Percentiles rank a stretch among this genome's conserved stretches.
Evolutionary conservation across 2,329 filamentous ascomycete species (phyloP).

Genomic region (Fusarium oxysporum): DNA sequence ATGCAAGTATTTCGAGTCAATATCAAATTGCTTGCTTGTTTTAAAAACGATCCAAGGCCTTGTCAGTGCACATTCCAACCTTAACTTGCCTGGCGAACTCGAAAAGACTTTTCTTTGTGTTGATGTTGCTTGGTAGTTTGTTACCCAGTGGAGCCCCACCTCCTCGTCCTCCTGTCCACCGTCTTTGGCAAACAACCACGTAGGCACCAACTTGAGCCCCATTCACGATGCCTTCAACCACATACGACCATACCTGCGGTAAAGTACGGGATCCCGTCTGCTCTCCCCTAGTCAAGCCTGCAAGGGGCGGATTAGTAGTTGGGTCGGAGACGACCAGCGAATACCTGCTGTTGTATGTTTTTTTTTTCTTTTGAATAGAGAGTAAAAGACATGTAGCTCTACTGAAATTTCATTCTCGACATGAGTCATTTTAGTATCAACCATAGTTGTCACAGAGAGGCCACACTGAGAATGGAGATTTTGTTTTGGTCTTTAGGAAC

Average conservation of each 20-base stretch:
- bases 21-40: no score
- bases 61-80: accelerated
- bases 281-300: slow-evolving; percentile 10
- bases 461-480: accelerated
- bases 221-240: neutral
- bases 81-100: no score
- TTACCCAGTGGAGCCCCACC: neutral
- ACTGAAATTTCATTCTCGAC: neutral
- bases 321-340: slow-evolving; percentile 9
- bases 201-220: neutral
- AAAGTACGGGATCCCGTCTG: slow-evolving; percentile 12
- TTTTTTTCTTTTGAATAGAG: neutral
- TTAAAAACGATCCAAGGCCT: accelerated
- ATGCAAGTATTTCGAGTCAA: neutral
- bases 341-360: slow-evolving; percentile 17
- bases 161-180: neutral
- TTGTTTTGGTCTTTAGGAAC: neutral
- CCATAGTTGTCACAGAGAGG: accelerated
- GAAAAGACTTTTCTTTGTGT: neutral
- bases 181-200: neutral
- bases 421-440: neutral
- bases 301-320: slow-evolving; percentile 16
- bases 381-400: neutral
- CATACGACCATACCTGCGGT: slow-evolving; percentile 15
- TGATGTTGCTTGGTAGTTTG: neutral